Percentiles rank a stretch among this genome's conserved stretches.
These are phyloP conservation scores for Tetradesmus obliquus DNA, from an alignment of 139 green algal species.

Conservation along the genomic window DNA sequence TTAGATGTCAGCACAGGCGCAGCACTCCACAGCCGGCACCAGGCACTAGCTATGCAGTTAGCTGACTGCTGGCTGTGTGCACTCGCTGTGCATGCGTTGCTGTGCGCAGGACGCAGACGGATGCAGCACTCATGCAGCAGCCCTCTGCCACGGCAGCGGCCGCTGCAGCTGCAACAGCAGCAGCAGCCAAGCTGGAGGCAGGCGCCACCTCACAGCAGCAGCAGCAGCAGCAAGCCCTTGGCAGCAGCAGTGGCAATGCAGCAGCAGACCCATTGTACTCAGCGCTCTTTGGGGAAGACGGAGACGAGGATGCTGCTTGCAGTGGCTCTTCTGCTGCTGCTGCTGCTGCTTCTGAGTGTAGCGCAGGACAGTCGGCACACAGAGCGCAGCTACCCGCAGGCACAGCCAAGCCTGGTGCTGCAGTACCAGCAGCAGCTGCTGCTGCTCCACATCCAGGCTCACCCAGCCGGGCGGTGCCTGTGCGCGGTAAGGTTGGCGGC, in stretches of 20 bases:
- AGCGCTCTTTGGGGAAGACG: constrained; percentile 31
- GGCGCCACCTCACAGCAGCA: too few relatives aligned
- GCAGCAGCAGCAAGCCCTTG: not conserved
- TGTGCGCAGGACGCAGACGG: constrained; percentile 40
- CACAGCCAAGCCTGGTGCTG: not conserved
- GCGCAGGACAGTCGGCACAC: not conserved
- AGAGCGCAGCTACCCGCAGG: not conserved
- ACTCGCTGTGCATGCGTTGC: not conserved
- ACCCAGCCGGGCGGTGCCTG: not conserved
- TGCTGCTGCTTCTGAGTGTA: not conserved
- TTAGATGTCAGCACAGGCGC: too few relatives aligned
- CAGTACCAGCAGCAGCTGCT: not conserved
- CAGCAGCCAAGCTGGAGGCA: not conserved
- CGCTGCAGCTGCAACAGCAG: constrained; percentile 11
- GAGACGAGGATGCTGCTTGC: constrained; percentile 6
- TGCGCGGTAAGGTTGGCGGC: not conserved
- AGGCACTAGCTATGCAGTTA: too few relatives aligned
- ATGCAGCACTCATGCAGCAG: not conserved
- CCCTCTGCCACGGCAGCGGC: not conserved
- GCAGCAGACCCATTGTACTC: not conserved
- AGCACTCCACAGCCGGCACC: too few relatives aligned
- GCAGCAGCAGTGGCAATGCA: not conserved
- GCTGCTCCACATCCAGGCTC: not conserved
- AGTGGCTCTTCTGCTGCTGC: not conserved
- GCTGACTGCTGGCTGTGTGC: too few relatives aligned